Conservation (phyloP, 2,329 filamentous ascomycete species). For the Colletotrichum noveboracense region DNA sequence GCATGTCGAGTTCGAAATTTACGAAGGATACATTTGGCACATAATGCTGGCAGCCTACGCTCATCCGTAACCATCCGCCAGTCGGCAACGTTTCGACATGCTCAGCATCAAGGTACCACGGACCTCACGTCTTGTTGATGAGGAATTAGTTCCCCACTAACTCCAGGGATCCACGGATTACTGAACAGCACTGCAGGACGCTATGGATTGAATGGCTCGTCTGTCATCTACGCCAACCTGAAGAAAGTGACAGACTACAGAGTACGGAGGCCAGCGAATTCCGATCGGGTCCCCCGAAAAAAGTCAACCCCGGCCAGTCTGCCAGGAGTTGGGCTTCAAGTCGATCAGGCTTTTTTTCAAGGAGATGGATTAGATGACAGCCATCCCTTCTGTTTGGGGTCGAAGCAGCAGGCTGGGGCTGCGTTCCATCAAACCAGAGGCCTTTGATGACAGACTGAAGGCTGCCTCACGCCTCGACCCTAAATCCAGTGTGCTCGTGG, state of each 20-base stretch:
- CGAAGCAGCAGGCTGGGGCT: not conserved
- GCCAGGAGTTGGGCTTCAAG: not conserved
- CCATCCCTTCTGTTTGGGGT: not conserved
- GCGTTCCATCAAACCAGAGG: not conserved
- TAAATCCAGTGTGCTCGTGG: not conserved
- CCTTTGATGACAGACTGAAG: not conserved
- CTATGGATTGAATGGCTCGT: not conserved
- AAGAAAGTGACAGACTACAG: not conserved
- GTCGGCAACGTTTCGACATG: not conserved
- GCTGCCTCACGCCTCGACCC: not conserved
- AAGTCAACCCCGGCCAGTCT: not conserved
- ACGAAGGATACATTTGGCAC: not conserved
- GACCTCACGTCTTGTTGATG: not conserved
- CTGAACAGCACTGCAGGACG: not conserved
- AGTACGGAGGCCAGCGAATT: not conserved
- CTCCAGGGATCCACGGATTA: not conserved
- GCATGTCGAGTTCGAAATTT: not conserved
- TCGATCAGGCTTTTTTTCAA: not conserved
- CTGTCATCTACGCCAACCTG: not conserved
- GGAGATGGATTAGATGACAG: not conserved
- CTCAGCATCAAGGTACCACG: not conserved
- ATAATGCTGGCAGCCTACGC: not conserved
- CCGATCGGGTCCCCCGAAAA: not conserved
- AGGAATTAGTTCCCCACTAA: not conserved
- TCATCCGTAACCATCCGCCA: not conserved